These are phyloP conservation scores for Zanthoxylum bungeanum DNA, from an alignment of 345 rosid species.

Conservation along the genomic window DNA sequence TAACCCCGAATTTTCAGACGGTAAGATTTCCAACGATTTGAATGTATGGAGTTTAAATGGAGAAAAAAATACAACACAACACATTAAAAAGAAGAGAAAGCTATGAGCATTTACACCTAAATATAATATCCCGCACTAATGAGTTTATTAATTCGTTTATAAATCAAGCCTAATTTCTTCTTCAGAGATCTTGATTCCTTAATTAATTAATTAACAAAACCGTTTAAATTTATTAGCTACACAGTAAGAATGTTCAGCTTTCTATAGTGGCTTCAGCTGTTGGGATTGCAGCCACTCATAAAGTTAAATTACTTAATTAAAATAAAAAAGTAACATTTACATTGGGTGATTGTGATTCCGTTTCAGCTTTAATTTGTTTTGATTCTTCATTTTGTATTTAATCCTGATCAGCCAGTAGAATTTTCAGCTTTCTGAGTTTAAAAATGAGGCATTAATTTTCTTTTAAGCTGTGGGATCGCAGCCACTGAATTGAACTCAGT, in stretches of 20 bases:
- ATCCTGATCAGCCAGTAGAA: background rate
- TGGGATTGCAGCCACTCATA: constrained; percentile 23
- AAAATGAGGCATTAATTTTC: background rate
- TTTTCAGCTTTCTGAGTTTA: background rate
- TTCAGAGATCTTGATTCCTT: background rate
- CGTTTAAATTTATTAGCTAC: background rate
- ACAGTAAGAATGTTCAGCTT: constrained; percentile 21
- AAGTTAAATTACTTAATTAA: background rate
- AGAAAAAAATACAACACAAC: too few species aligned
- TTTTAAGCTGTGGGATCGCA: background rate
- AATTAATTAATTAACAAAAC: background rate
- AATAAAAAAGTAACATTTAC: background rate
- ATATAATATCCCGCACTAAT: background rate
- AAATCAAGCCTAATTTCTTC: background rate
- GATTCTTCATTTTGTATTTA: background rate
- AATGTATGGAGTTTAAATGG: too few species aligned
- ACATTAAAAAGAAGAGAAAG: background rate
- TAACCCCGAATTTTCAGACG: too few species aligned
- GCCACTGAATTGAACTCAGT: background rate
- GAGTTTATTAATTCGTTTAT: background rate
- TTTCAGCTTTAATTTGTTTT: background rate
- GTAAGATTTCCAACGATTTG: too few species aligned
- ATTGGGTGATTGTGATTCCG: background rate
- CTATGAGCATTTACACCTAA: background rate
- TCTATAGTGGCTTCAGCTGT: constrained; percentile 6